Conservation (phyloP, 306 rosid species). For the Cicer cuneatum region DNA sequence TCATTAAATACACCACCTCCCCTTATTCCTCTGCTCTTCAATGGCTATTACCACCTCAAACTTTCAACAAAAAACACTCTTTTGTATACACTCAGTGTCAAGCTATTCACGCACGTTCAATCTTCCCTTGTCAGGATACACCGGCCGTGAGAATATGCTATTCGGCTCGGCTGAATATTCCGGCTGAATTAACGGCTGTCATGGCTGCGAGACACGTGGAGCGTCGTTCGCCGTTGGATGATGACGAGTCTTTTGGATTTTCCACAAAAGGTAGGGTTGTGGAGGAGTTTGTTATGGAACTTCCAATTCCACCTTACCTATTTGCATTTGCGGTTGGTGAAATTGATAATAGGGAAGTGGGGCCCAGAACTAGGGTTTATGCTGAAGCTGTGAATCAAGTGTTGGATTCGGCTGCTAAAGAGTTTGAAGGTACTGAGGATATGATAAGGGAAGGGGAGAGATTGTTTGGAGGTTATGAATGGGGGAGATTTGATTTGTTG, state of each 20-base stretch:
- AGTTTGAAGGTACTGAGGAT: constrained; percentile 83
- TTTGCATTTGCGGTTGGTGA: constrained; percentile 90
- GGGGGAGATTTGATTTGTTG: constrained; percentile 90
- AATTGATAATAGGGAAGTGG: constrained; percentile 76
- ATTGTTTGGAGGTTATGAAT: constrained; percentile 73
- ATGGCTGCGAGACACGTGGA: constrained; percentile 72
- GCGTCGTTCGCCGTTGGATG: constrained; percentile 52
- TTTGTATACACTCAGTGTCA: constrained; percentile 95
- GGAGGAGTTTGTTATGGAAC: constrained; percentile 93
- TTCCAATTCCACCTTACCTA: constrained; percentile 85
- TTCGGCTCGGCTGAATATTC: constrained; percentile 66
- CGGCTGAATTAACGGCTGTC: constrained; percentile 66
- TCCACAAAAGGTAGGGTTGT: constrained; percentile 64
- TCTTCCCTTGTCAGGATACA: constrained; percentile 95
- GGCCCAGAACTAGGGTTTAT: constrained; percentile 87
- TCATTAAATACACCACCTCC: constrained; percentile 62
- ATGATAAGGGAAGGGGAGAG: constrained; percentile 84
- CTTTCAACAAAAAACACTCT: constrained; percentile 69
- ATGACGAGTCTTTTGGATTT: constrained; percentile 61
- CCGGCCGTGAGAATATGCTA: constrained; percentile 79
- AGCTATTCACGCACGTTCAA: constrained; percentile 83
- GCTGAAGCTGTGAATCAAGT: constrained; percentile 63
- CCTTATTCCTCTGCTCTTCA: constrained; percentile 89
- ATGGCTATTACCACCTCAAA: constrained; percentile 83
- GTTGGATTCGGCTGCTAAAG: constrained; percentile 74